Evolutionary conservation across 106 monocot species (phyloP).

Genomic region (Xerophyta viscosa): DNA sequence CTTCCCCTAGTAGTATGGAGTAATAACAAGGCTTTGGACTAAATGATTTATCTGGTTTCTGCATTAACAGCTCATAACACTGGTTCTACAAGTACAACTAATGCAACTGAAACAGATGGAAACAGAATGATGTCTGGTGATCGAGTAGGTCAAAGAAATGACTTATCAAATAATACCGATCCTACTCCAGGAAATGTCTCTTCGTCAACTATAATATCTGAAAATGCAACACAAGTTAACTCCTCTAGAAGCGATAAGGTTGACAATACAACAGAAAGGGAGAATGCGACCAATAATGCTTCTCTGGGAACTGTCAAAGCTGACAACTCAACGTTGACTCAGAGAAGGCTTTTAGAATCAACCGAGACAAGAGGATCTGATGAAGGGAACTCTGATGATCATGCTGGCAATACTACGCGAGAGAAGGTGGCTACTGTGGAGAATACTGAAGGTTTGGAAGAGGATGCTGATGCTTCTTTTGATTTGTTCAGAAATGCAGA

Average conservation of each 20-base stretch:
- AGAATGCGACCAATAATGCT: neutral
- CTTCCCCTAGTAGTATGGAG: neutral
- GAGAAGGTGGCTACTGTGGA: slow-evolving; percentile 37
- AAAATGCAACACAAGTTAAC: no score
- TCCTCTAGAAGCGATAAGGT: no score
- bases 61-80: slow-evolving; percentile 5
- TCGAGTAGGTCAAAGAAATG: slow-evolving; percentile 19
- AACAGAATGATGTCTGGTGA: slow-evolving; percentile 15
- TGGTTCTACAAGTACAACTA: slow-evolving; percentile 11
- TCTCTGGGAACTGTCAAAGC: slow-evolving; percentile 16
- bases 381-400: slow-evolving; percentile 24
- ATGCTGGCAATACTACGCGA: slow-evolving; percentile 11
- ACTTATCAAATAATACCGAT: slow-evolving; percentile 7
- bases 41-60: slow-evolving; percentile 7
- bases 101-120: slow-evolving; percentile 27
- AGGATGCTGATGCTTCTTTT: slow-evolving; percentile 83
- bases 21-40: neutral
- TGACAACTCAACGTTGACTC: slow-evolving; percentile 40
- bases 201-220: no score
- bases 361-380: slow-evolving; percentile 14
- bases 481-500: slow-evolving; percentile 72
- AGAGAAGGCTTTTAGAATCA: slow-evolving; percentile 79
- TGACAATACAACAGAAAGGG: no score
- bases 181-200: slow-evolving; percentile 9
- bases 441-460: slow-evolving; percentile 57